Percentiles rank a stretch among this genome's conserved stretches.
These are phyloP conservation scores for Axilococcus clingmanii DNA, from an alignment of 139 green algal genomes.

Conservation along the genomic window DNA sequence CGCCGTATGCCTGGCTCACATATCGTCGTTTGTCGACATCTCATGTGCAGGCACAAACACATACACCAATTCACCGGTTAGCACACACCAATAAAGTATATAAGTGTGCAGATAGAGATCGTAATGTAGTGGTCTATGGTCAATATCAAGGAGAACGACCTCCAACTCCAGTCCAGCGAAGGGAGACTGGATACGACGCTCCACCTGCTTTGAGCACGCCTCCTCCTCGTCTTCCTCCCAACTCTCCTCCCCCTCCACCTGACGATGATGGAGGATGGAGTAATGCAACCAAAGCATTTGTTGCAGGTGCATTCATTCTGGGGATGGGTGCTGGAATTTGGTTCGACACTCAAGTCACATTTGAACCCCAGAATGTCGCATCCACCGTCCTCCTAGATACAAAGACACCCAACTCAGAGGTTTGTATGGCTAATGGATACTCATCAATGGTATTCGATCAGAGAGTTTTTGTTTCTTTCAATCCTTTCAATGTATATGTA, in stretches of 20 bases:
- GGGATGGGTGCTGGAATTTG: slow-evolving; percentile 49
- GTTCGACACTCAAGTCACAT: slow-evolving; percentile 63
- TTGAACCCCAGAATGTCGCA: slow-evolving; percentile 78
- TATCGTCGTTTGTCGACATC: too few relatives aligned
- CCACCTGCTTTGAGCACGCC: slow-evolving; percentile 5
- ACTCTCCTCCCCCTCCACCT: background rate
- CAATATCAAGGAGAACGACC: too few relatives aligned
- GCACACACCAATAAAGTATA: too few relatives aligned
- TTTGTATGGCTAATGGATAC: slow-evolving; percentile 95
- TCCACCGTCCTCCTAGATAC: slow-evolving; percentile 90
- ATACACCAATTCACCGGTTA: too few relatives aligned
- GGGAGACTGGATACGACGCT: slow-evolving; percentile 9
- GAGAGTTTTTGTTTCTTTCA: slow-evolving; percentile 97
- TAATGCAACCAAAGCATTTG: slow-evolving; percentile 47
- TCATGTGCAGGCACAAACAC: too few relatives aligned
- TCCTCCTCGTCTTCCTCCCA: slow-evolving; percentile 2
- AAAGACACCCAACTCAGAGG: slow-evolving; percentile 84
- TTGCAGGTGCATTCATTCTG: slow-evolving; percentile 78
- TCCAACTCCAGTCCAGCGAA: too few relatives aligned
- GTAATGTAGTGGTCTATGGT: background rate
- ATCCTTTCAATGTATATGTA: slow-evolving; percentile 97
- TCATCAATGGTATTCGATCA: slow-evolving; percentile 98
- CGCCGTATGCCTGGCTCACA: too few relatives aligned
- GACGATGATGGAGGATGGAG: slow-evolving; percentile 9
- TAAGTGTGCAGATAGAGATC: background rate